Conservation (phyloP, 129 eudicot genomes). For the Flaveria sonorensis region DNA sequence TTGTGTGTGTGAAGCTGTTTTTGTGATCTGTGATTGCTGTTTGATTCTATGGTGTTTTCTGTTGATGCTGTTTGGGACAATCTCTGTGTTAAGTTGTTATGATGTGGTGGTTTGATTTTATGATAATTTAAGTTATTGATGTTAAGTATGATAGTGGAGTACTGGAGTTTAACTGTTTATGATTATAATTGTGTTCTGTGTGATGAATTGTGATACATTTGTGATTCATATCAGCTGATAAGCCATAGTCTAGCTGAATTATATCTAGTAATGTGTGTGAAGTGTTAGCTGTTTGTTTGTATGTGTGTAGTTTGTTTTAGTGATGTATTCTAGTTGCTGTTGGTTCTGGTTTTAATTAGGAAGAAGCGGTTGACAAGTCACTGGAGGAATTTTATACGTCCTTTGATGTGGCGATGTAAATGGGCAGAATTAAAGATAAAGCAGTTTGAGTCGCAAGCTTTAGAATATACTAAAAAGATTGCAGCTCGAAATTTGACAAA, state of each 20-base stretch:
- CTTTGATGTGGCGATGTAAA: slow-evolving; percentile 97
- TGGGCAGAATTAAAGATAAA: slow-evolving; percentile 89
- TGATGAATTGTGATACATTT: not conserved
- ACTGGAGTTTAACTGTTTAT: slow-evolving; percentile 15
- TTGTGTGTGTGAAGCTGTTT: not conserved
- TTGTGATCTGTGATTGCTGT: not conserved
- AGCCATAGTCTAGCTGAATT: slow-evolving; percentile 3
- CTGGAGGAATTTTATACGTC: slow-evolving; percentile 89
- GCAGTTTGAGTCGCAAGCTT: slow-evolving; percentile 66
- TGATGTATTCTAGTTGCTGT: slow-evolving; percentile 1
- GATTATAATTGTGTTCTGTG: slow-evolving; percentile 11
- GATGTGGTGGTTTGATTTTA: not conserved
- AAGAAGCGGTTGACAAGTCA: slow-evolving; percentile 79
- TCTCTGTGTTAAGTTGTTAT: slow-evolving; percentile 21
- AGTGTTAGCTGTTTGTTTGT: slow-evolving; percentile 4
- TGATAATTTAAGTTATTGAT: slow-evolving; percentile 9
- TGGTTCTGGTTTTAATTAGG: slow-evolving; percentile 46
- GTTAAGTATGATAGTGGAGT: not conserved
- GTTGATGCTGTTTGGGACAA: slow-evolving; percentile 2
- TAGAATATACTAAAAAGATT: slow-evolving; percentile 50
- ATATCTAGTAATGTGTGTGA: not conserved
- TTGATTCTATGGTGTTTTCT: not conserved
- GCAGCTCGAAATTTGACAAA: slow-evolving; percentile 49
- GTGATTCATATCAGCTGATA: not conserved
- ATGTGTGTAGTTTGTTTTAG: slow-evolving; percentile 9